Base-by-base conservation (phyloP, 1,284 basidiomycete genomes). In the Apiotrichum gamsii region DNA sequence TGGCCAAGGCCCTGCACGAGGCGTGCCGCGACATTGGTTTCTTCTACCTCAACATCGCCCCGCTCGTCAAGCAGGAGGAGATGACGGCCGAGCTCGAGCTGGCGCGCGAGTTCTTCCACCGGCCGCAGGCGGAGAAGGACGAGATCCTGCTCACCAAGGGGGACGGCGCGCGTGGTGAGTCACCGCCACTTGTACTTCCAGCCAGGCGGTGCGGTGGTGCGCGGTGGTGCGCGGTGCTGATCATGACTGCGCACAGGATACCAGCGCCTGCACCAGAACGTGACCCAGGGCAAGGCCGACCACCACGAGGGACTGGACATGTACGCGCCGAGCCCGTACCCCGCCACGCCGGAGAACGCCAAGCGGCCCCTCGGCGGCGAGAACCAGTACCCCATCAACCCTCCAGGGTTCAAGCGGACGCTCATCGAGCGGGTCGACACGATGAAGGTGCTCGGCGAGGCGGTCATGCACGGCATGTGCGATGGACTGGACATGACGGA, bases 301-400 rank as follows among this genome's bases (percentile, higher is more conserved):
- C 85, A 83, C 51, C 88, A 91, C 55, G 88, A 91, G 72, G 87
- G 80, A 1, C 70, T 90, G 28, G 87, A 91, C 61, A 80, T 88
- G 39, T 90, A 89, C 64, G 81, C 77, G 15, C 84, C 86, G 0
- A 57, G 49, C 8, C 67, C 66, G 2, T 70, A 59, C 47, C 45
- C 9, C 2, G 11, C 29, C 14, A 19, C 14, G 13, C 16, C 36
- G 5, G 8, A n/a, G 28, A 36, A 25, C 2, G 38, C 23, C 8
- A 25, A 23, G 16, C 25, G 40, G 8, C 56, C 53, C 16, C 50
- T 62, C 1, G 46, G 42, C 28, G 89, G 89, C 16, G 80, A 81
- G 64, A 91, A 91, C 62, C 87, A 87, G 53, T 91, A 85, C 83
- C 89, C 88, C 0, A 58, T 60, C 3, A 41, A 59, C 4, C 62